Conservation (phyloP, 1,284 basidiomycete species). For the Ganoderma resinaceum region DNA sequence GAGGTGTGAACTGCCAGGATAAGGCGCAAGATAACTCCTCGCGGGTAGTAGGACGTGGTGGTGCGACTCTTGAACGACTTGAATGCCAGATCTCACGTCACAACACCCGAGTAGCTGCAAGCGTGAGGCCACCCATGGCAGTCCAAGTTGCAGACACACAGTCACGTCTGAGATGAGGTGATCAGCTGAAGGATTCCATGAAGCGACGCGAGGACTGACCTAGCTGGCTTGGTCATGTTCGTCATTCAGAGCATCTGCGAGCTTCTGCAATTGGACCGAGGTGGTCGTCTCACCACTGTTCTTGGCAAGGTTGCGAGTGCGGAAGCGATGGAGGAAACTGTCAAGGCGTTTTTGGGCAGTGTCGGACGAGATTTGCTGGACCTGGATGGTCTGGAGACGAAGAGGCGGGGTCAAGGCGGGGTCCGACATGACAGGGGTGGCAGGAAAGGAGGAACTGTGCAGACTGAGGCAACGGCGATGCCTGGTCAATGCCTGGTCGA, state of each 20-base stretch:
- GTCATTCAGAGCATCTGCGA: constrained; percentile 40
- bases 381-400: constrained; percentile 36
- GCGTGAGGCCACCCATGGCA: not conserved
- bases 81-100: not conserved
- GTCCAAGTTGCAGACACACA: not conserved
- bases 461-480: not conserved
- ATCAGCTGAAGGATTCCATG: not conserved
- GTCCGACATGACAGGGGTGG: constrained; percentile 31
- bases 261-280: constrained; percentile 43
- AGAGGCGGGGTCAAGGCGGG: constrained; percentile 41
- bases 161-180: not conserved
- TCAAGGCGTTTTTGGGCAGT: constrained; percentile 38
- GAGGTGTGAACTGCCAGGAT: not conserved
- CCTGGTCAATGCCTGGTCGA: not conserved
- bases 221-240: constrained; percentile 24
- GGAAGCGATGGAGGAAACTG: constrained; percentile 41
- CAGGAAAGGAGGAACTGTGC: not conserved
- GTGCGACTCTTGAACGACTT: not conserved
- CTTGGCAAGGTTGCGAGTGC: constrained; percentile 38
- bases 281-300: constrained; percentile 44
- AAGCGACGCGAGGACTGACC: not conserved
- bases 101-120: not conserved
- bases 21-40: not conserved
- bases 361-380: constrained; percentile 36
- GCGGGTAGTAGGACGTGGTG: not conserved